A percentile compares a stretch with the other conserved stretches of the same genome.
These are phyloP conservation scores for Sporothrix euskadiensis DNA, from an alignment of 2,329 filamentous ascomycete genomes.

Conservation along the genomic window DNA sequence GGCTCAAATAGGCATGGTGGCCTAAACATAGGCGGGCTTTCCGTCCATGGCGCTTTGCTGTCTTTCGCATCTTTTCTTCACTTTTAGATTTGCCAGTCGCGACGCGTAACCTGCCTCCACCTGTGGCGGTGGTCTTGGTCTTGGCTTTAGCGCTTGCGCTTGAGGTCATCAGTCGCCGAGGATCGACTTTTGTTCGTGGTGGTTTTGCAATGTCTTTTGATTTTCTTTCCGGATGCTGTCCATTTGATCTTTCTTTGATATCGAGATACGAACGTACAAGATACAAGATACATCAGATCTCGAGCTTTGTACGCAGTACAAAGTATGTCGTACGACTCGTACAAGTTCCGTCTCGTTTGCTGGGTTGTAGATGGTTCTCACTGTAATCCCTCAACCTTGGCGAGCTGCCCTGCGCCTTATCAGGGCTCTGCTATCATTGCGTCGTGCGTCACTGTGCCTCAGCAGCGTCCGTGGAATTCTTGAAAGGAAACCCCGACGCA, in stretches of 20 bases:
- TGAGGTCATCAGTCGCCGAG: constrained; percentile 4
- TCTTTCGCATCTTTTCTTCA: neutral
- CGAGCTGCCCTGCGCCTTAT: neutral
- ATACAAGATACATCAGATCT: neutral
- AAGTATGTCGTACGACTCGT: neutral
- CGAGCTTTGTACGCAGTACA: neutral
- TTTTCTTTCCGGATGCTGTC: neutral
- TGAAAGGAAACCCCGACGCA: constrained; percentile 3
- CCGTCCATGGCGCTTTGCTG: neutral
- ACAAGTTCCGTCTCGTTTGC: neutral
- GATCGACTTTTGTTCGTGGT: neutral
- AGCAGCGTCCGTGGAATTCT: neutral
- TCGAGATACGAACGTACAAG: neutral
- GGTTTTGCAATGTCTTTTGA: neutral
- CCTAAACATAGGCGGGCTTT: neutral
- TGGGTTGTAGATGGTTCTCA: neutral
- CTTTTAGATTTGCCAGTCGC: neutral
- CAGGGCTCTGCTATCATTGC: constrained; percentile 18
- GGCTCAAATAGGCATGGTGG: neutral
- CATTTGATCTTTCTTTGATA: neutral
- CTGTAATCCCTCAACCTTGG: neutral
- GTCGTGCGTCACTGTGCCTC: constrained; percentile 19
- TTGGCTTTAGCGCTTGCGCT: constrained; percentile 18
- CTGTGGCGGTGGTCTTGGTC: constrained; percentile 6
- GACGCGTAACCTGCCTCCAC: constrained; percentile 19